phyloP scores from a whole-genome alignment of 2,329 filamentous ascomycete genomes.

The Chrysoporthe puriensis region DNA sequence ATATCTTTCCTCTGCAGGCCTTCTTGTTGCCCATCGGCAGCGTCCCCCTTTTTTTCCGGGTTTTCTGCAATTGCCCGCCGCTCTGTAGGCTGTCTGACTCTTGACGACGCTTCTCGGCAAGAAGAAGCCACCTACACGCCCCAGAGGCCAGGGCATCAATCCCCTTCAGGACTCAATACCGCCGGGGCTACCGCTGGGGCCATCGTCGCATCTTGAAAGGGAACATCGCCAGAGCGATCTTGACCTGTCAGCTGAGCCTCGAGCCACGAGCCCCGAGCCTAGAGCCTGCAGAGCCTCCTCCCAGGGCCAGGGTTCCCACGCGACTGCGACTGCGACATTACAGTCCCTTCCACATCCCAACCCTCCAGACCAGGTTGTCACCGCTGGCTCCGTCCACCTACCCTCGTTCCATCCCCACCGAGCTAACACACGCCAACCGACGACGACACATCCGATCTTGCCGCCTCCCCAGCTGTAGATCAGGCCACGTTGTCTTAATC shows the following conservation, averaged over 20 bases:
- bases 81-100: background rate
- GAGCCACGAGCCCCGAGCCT: background rate
- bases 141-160: constrained; percentile 2
- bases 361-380: constrained; percentile 3
- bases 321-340: background rate
- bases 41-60: background rate
- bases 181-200: background rate
- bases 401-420: constrained; percentile 2
- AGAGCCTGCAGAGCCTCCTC: background rate
- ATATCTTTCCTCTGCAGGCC: background rate
- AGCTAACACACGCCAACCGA: constrained; percentile 10
- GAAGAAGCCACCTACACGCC: constrained; percentile 25
- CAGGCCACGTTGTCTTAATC: background rate
- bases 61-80: background rate
- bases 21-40: background rate
- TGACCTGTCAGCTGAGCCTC: background rate
- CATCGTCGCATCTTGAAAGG: background rate
- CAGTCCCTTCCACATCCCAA: constrained; percentile 3
- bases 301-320: background rate
- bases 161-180: constrained; percentile 4
- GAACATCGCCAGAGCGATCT: constrained; percentile 15
- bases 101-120: background rate
- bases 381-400: background rate
- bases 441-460: constrained; percentile 22
- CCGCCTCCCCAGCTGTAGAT: constrained; percentile 17